Evolutionary conservation across 768 basidiomycete species (phyloP), one percentile per base, ranked within the genome.

Genomic region (Leccinum fibrillosum): DNA sequence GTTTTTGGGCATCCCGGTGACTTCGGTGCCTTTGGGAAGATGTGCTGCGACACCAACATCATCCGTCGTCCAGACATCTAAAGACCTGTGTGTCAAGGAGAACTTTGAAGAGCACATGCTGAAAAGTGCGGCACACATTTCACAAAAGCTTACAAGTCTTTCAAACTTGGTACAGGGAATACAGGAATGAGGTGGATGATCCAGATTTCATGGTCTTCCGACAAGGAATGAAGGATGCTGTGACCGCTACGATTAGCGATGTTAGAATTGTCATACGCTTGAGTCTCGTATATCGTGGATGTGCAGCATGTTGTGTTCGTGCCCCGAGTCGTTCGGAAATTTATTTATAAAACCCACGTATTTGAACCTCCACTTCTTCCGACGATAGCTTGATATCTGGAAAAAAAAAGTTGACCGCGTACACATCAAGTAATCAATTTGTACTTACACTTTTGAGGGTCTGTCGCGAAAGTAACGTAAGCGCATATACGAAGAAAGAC

Each of bases 311-410:
- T 39, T 2, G n/a, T 4, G 39, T 39, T n/a, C 37, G 5, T n/a
- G 37, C 17, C 17, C 17, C 30, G 11, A 11, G 30, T n/a, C 17
- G 37, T 0, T 19, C 19, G 19, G 42, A 44, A 44, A 19, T 19
- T 44, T 54, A 74, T 57, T 66, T 71, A 71, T 86, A 92, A 54
- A 90, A 83, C 34, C 77, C 79, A 63, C 84, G 80, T 57, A 91
- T 82, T 63, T 88, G 84, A 7, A 74, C 70, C 65, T 92, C 90
- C 21, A 92, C 88, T 50, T 86, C 86, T 28, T 91, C 89, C 0
- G 85, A 74, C 0, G 87, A 82, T 72, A 86, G 74, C 69, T 90
- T 92, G 75, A 92, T 91, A 74, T 92, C 90, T 92, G 62, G 61
- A 35, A 59, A n/a, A 52, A 54, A 62, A 48, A 15, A 49, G 13